These are phyloP conservation scores for Bjerkandera adusta DNA, from an alignment of 1,284 basidiomycete species.

Conservation along the genomic window DNA sequence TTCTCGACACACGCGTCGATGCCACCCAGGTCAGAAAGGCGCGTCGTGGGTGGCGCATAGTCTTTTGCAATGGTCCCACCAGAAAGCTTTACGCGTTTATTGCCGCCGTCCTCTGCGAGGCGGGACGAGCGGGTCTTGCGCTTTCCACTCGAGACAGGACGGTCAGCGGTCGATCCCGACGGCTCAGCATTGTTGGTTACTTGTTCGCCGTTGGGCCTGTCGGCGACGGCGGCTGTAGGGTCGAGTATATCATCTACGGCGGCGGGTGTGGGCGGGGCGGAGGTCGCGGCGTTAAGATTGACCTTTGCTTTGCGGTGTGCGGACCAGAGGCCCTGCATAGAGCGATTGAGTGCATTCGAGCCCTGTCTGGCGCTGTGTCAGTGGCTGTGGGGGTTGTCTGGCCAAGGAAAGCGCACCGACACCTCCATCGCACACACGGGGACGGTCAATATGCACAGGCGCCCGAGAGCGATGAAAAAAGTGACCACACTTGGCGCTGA, in stretches of 20 bases:
- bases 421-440: conserved; percentile 23
- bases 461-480: not conserved
- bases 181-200: conserved; percentile 18
- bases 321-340: conserved; percentile 77
- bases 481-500: not conserved
- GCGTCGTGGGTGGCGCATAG: conserved; percentile 63
- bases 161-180: conserved; percentile 29
- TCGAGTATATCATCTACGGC: conserved; percentile 11
- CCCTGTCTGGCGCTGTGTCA: conserved; percentile 46
- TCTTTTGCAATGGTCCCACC: conserved; percentile 45
- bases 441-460: not conserved
- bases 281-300: conserved; percentile 52
- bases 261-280: conserved; percentile 23
- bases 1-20: conserved; percentile 86
- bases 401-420: conserved; percentile 20
- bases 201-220: not conserved
- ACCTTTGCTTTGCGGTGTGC: conserved; percentile 58
- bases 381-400: not conserved
- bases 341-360: conserved; percentile 68
- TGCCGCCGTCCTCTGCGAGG: conserved; percentile 42
- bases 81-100: conserved; percentile 50
- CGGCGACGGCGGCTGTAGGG: conserved; percentile 12
- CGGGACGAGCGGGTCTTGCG: conserved; percentile 58
- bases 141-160: conserved; percentile 30
- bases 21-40: conserved; percentile 87